A percentile compares a stretch with the other conserved stretches of the same genome.
Conservation (phyloP, 2,329 filamentous ascomycete species). For the Ceratocystis smalleyi region DNA sequence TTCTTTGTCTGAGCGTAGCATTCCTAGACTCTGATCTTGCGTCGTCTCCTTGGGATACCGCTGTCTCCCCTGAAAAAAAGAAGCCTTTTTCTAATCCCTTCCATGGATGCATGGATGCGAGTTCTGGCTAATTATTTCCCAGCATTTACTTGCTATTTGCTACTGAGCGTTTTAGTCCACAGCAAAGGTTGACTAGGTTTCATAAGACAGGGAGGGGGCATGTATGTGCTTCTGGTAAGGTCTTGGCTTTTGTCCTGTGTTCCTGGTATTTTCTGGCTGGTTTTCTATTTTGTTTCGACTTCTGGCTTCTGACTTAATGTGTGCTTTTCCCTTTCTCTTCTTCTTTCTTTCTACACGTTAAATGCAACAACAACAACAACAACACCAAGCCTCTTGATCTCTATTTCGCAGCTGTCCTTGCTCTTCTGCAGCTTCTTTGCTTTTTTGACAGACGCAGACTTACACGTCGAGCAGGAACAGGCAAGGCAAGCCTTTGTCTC, state of each 20-base stretch:
- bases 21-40: background rate
- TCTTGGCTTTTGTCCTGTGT: background rate
- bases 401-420: background rate
- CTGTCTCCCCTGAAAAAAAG: constrained; percentile 2
- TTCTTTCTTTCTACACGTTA: background rate
- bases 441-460: background rate
- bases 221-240: constrained; percentile 2
- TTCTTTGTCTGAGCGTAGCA: background rate
- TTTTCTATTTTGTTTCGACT: background rate
- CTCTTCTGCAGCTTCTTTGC: background rate
- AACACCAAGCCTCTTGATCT: background rate
- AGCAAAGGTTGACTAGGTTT: background rate
- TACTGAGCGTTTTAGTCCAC: background rate
- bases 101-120: background rate
- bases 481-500: background rate
- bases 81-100: constrained; percentile 1
- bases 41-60: background rate
- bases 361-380: background rate
- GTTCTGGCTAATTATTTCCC: background rate
- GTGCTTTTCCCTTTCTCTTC: background rate
- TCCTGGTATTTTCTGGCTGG: background rate
- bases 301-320: background rate
- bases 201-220: constrained; percentile 1
- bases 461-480: background rate
- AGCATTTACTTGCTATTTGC: background rate